Base-by-base conservation (phyloP, 495 filamentous ascomycete species). In the Sporormia fimetaria region DNA sequence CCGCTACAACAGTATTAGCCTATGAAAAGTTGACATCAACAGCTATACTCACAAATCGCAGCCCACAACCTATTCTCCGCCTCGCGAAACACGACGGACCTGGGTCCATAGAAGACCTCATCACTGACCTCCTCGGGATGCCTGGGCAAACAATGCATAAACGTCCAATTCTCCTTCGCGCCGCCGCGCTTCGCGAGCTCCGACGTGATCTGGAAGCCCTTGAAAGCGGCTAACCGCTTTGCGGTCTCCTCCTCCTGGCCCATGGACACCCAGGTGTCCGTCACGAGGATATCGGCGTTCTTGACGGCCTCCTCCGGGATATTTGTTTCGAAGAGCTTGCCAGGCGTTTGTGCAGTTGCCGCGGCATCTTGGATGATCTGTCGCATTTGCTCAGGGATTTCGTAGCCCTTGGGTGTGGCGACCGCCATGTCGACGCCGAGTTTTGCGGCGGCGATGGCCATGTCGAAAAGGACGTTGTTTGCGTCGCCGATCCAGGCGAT, bases 101-200 rank as follows among this genome's bases (percentile, higher is more conserved):
- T 70, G 0, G 67, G 61, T 23, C 81, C 75, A 57, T 96, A 94
- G 57, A 96, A 94, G 1, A 98, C 87, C 53, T 84, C 87, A 58
- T 98, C 87, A 38, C 74, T 76, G 6, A 96, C 90, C 64, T 98
- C 90, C 63, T 98, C 88, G 0, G 70, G 74, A 52, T 98, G 87
- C 36, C 90, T 73, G n/a, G 90, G 90, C 36, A 98, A 62, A 58
- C 90, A 98, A 69, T 98, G 90, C 90, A 98, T 95, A 56, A 96
- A 98, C 63, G 83, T 86, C 90, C 90, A 98, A 43, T 70, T 68
- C 22, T 80, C 69, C 58, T 92, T 92, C 9, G 90, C 90, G 21
- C 85, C 85, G 27, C 88, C 90, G 30, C 76, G 70, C 63, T 78
- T 68, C 2, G 85, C 90, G 24, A 98, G 63, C 33, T 83, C 80